Evolutionary conservation across 345 rosid genomes (phyloP).

Genomic region (Iberis pinnata): DNA sequence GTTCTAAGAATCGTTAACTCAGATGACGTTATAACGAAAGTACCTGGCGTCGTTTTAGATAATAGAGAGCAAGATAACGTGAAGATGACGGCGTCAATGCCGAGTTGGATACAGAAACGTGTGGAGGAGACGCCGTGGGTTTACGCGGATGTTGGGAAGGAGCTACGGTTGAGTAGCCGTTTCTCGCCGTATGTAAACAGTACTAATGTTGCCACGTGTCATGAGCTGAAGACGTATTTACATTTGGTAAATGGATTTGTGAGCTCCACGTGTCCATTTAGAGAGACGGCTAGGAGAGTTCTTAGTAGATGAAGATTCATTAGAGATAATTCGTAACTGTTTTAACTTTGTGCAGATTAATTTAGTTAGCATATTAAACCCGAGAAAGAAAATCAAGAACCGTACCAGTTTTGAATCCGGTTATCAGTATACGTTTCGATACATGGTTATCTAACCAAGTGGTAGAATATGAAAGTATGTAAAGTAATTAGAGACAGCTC

Average conservation of each 20-base stretch:
- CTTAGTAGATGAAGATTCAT: constrained; percentile 15
- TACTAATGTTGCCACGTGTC: constrained; percentile 66
- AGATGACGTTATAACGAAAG: constrained; percentile 74
- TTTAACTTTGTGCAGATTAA: background rate
- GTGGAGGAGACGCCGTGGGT: constrained; percentile 61
- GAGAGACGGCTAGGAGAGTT: constrained; percentile 44
- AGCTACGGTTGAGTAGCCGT: constrained; percentile 58
- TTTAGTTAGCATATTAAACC: background rate
- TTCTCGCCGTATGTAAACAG: constrained; percentile 53
- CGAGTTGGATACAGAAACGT: constrained; percentile 52
- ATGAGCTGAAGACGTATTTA: constrained; percentile 70
- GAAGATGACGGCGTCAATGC: constrained; percentile 25
- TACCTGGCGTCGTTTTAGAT: constrained; percentile 72
- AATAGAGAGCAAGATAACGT: constrained; percentile 25
- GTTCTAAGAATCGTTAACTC: constrained; percentile 79
- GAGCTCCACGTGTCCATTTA: constrained; percentile 65
- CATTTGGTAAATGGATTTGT: constrained; percentile 63
- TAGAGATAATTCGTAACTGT: background rate
- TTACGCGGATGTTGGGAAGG: constrained; percentile 77
- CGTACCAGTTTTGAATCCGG: background rate
- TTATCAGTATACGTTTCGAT: background rate
- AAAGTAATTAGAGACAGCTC: too few relatives aligned
- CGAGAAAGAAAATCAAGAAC: constrained; percentile 7
- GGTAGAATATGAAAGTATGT: background rate
- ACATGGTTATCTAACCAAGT: constrained; percentile 12